Percentiles rank a stretch among this genome's conserved stretches.
Conservation (phyloP, 2,329 filamentous ascomycete genomes). For the Sporothrix luriei region DNA sequence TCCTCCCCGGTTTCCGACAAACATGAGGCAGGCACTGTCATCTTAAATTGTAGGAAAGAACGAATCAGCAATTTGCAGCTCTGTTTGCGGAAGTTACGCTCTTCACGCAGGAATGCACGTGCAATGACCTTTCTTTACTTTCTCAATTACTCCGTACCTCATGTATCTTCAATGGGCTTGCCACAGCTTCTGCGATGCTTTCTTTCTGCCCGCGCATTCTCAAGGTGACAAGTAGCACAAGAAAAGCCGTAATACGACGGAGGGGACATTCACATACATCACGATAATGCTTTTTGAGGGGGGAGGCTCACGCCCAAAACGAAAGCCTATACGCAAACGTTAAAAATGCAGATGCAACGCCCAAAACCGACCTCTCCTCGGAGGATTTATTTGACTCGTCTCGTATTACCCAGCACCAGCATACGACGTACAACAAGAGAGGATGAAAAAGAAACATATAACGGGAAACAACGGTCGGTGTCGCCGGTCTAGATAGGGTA, state of each 20-base stretch:
- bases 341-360: not conserved
- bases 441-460: not conserved
- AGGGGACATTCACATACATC: slow-evolving; percentile 1
- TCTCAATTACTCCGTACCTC: not conserved
- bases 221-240: not conserved
- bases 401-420: not conserved
- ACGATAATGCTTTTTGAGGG: not conserved
- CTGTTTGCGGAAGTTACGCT: not conserved
- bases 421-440: not conserved
- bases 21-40: not conserved
- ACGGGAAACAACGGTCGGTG: not conserved
- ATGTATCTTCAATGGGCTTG: not conserved
- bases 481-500: not conserved
- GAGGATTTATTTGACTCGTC: not conserved
- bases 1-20: not conserved
- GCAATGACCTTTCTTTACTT: not conserved
- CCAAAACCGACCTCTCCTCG: not conserved
- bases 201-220: not conserved
- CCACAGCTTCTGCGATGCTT: not conserved
- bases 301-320: not conserved
- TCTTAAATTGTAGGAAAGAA: too few relatives aligned
- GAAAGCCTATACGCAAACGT: not conserved
- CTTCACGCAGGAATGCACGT: not conserved
- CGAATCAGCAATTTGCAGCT: not conserved
- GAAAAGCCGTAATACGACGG: slow-evolving; percentile 16